Percentiles rank a stretch among this genome's conserved stretches.
Evolutionary conservation across 1,139 yeast species (phyloP).

Genomic region (Suhomyces kunorum): DNA sequence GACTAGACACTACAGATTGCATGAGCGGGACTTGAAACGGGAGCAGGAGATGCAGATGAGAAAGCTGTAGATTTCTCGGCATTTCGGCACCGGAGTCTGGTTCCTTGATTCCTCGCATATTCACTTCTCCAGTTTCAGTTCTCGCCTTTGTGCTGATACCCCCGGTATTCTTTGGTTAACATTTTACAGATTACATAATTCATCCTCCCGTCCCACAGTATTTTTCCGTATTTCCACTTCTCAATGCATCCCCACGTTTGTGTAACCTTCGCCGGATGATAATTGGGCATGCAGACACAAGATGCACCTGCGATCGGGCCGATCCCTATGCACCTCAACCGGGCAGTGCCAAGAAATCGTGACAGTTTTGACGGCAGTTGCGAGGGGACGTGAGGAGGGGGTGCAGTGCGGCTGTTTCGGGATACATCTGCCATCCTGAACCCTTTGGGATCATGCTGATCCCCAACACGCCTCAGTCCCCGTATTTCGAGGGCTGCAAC

Average conservation of each 20-base stretch:
- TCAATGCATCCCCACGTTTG: no score
- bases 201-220: no score
- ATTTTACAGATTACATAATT: background rate
- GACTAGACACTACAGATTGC: slow-evolving; percentile 74
- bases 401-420: background rate
- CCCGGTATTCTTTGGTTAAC: background rate
- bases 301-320: background rate
- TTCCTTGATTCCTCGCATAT: background rate
- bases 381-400: background rate
- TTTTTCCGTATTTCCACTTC: no score
- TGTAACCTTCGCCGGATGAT: background rate
- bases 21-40: slow-evolving; percentile 38
- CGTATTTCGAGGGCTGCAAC: no score
- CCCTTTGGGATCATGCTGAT: no score
- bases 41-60: slow-evolving; percentile 7
- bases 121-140: background rate
- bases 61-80: background rate
- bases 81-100: no score
- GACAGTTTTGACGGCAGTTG: background rate
- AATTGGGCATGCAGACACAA: background rate
- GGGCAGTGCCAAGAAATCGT: background rate
- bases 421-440: no score
- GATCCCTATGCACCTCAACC: background rate
- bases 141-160: background rate
- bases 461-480: no score